Evolutionary conservation across 2,329 filamentous ascomycete genomes (phyloP), one percentile per base, ranked within the genome.

Genomic region (Dactylella cylindrospora): DNA sequence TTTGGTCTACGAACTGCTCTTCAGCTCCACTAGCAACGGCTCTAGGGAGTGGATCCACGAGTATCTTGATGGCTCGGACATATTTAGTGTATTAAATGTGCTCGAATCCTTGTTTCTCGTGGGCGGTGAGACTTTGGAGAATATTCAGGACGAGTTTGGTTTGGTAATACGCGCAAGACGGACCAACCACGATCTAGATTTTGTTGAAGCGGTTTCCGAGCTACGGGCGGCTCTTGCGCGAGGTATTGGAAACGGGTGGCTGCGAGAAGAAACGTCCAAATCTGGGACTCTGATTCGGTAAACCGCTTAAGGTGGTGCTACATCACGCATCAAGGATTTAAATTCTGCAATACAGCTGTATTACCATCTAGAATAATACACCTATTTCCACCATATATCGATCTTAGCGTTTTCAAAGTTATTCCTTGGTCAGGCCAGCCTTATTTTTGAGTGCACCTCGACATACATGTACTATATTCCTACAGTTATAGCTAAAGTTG

Each of bases 51-150:
- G 20, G 13, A 17, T 62, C 35, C 44, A 25, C 9, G 25, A 33
- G 5, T 44, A 45, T 44, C 38, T 62, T 20, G 29, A 17, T 17
- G 54, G 46, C 20, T 23, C 36, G 1, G 57, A 62, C n/a, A 54
- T 54, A 7, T 62, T 62, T 31, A 52, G 38, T 9, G 22, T 62
- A 23, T 15, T 54, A 2, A 52, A 46, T 13, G 49, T 54, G 25
- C 10, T 62, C 2, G 57, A 62, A n/a, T 28, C 57, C 3, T 20
- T 62, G 4, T 54, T 62, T 33, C 49, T 62, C 8, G 20, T 62
- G 9, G 57, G 57, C 1, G 57, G 57, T 4, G 49, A 62, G 29
- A 62, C 57, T 10, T 36, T 62, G 12, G 49, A 62, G 23, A 32
- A 43, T 2, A 44, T 62, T 10, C 49, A 54, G 23, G 57, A 54